phyloP scores from a whole-genome alignment of 148 eudicot species.

The Vaccinium vitisidaea region DNA sequence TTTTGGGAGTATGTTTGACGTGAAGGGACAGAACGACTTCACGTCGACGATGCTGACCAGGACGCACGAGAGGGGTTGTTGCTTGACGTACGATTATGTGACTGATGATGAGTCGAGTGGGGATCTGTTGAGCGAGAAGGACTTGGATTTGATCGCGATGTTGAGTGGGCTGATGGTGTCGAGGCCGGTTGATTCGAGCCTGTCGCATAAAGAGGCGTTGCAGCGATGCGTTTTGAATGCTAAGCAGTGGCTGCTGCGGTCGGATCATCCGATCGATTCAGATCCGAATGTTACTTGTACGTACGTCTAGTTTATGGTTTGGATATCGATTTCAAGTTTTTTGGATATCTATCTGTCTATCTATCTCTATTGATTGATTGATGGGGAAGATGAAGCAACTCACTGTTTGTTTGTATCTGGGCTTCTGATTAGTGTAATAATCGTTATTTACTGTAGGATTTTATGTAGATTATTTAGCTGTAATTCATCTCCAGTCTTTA shows the following conservation, averaged over 20 bases:
- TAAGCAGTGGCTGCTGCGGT: constrained; percentile 57
- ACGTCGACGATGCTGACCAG: constrained; percentile 56
- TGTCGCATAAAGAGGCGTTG: constrained; percentile 72
- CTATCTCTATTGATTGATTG: neutral
- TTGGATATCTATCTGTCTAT: neutral
- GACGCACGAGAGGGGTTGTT: constrained; percentile 76
- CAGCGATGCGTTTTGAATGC: constrained; percentile 63
- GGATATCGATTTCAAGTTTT: neutral
- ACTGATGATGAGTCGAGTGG: constrained; percentile 65
- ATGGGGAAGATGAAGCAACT: neutral
- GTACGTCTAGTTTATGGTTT: neutral
- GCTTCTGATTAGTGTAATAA: neutral
- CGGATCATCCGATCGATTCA: constrained; percentile 51
- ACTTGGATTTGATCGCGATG: constrained; percentile 75
- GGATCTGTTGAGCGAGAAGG: constrained; percentile 59
- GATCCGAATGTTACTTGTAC: constrained; percentile 64
- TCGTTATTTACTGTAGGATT: neutral
- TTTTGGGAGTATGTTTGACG: constrained; percentile 77
- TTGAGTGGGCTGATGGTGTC: constrained; percentile 59
- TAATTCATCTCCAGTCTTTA: neutral
- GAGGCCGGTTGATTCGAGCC: constrained; percentile 57
- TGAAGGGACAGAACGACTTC: constrained; percentile 55
- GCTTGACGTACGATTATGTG: constrained; percentile 86
- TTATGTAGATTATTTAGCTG: neutral
- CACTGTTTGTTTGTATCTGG: neutral